Evolutionary conservation across 768 basidiomycete genomes (phyloP), one percentile per base, ranked within the genome.

Genomic region (Trametes cinnabarina): DNA sequence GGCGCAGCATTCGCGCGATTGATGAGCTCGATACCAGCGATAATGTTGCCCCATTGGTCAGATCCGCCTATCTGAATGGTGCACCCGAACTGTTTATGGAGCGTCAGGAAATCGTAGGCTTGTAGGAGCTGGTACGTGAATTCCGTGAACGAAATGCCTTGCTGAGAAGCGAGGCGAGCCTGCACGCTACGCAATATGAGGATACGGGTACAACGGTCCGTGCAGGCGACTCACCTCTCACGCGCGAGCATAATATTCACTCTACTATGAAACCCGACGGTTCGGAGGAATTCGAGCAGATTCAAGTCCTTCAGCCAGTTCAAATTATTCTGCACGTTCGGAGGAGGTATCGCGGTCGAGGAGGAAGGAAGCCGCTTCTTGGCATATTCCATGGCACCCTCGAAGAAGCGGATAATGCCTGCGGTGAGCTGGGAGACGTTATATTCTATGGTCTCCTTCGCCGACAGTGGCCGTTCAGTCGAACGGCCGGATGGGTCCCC

Each of bases 31-130:
- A 98, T 77, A 20, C 97, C 97, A 25, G 92, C 90, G 28, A 96
- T 74, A 62, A 99, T 98, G 69, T 99, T 99, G 15, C 97, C 97
- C 91, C 94, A 97, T 71, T 99, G 97, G 71, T 99, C 97, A 0
- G 94, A 95, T 10, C 97, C 97, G 47, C 97, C 97, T 40, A 98
- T 75, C 72, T 99, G 97, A 41, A 97, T 82, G 14, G 82, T 82
- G 71, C 96, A 98, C 4, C 77, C 78, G 51, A 82, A 77, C 20
- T 79, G 70, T 62, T 78, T 77, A 69, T 89, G 75, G 9, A 99
- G 79, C 64, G 86, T 77, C 63, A 88, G 82, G 73, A 97, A 99
- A 73, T 99, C 97, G 73, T 94, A 92, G 11, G 94, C 97, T 74
- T 99, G 97, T 25, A 99, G 80, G 22, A 99, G 84, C 68, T 99